A percentile compares a stretch with the other conserved stretches of the same genome.
phyloP scores from a whole-genome alignment of 1,284 basidiomycete genomes.

The Tilletiaria anomala region DNA sequence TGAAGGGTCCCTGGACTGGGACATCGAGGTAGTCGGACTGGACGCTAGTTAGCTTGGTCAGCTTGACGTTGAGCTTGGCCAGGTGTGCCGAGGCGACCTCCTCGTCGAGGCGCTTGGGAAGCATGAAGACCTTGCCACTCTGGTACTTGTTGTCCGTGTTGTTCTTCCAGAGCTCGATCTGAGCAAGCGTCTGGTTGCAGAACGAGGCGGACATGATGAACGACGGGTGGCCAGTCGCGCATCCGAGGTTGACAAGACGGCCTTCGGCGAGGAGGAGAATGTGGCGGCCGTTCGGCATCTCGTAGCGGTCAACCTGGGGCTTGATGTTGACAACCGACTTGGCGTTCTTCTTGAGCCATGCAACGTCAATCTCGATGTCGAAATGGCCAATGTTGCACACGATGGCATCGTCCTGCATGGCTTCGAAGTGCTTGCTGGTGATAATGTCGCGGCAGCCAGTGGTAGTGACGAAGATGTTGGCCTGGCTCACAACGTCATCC shows the following conservation, averaged over 20 bases:
- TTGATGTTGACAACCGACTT: constrained; percentile 78
- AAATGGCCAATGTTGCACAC: constrained; percentile 99
- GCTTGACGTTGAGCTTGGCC: constrained; percentile 76
- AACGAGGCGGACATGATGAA: constrained; percentile 99
- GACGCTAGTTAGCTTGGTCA: constrained; percentile 61
- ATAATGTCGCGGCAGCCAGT: constrained; percentile 99
- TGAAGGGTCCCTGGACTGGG: constrained; percentile 79
- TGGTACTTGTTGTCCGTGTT: constrained; percentile 61
- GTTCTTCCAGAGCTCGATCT: constrained; percentile 95
- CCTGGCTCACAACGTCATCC: constrained; percentile 80
- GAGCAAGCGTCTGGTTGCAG: constrained; percentile 93
- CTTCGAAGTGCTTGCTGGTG: constrained; percentile 75
- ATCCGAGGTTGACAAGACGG: constrained; percentile 97
- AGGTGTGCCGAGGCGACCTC: constrained; percentile 95
- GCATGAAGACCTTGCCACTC: constrained; percentile 46
- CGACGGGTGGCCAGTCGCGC: constrained; percentile 46
- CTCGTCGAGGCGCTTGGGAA: constrained; percentile 95
- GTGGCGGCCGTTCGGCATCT: constrained; percentile 56
- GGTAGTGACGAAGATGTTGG: constrained; percentile 94
- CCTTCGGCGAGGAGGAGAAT: constrained; percentile 95
- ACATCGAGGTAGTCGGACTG: constrained; percentile 90
- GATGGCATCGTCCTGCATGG: constrained; percentile 96
- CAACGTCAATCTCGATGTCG: constrained; percentile 96
- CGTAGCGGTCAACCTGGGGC: constrained; percentile 97
- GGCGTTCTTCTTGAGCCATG: constrained; percentile 93